Evolutionary conservation across 2,329 filamentous ascomycete species (phyloP).

Genomic region (Plenodomus tracheiphilus): DNA sequence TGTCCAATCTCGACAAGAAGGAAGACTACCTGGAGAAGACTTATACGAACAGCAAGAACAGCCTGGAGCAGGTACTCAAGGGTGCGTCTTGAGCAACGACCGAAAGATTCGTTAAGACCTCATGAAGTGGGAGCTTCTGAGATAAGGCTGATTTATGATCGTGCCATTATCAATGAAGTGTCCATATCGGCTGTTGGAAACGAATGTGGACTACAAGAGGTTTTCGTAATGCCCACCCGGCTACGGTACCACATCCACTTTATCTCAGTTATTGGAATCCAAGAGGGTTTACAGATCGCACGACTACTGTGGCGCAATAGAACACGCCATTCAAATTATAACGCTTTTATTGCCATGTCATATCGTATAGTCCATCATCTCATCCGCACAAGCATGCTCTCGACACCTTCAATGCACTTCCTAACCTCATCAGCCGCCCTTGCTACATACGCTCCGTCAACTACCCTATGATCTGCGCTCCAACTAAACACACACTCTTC

Average conservation of each 20-base stretch:
- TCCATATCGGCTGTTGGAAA: not conserved
- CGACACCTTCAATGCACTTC: slow-evolving; percentile 78
- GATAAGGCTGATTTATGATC: not conserved
- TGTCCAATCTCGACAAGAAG: slow-evolving; percentile 82
- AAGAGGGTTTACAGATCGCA: no score
- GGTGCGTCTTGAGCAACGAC: slow-evolving; percentile 18
- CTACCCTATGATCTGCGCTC: slow-evolving; percentile 92
- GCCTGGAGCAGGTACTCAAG: slow-evolving; percentile 86
- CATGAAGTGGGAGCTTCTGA: not conserved
- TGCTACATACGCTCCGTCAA: slow-evolving; percentile 94
- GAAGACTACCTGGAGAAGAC: slow-evolving; percentile 93
- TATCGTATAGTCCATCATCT: slow-evolving; percentile 7
- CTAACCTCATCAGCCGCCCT: slow-evolving; percentile 82
- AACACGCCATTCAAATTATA: no score
- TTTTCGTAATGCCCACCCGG: no score
- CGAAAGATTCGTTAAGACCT: no score
- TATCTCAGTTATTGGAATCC: no score
- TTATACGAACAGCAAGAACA: slow-evolving; percentile 88
- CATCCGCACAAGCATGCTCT: slow-evolving; percentile 77
- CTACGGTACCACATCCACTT: no score
- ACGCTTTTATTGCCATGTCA: not conserved
- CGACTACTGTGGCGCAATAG: no score
- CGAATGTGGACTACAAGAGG: no score
- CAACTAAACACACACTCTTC: slow-evolving; percentile 91
- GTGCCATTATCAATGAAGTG: not conserved